phyloP scores from a whole-genome alignment of 305 asterid genomes.

The Solanum hybrid region DNA sequence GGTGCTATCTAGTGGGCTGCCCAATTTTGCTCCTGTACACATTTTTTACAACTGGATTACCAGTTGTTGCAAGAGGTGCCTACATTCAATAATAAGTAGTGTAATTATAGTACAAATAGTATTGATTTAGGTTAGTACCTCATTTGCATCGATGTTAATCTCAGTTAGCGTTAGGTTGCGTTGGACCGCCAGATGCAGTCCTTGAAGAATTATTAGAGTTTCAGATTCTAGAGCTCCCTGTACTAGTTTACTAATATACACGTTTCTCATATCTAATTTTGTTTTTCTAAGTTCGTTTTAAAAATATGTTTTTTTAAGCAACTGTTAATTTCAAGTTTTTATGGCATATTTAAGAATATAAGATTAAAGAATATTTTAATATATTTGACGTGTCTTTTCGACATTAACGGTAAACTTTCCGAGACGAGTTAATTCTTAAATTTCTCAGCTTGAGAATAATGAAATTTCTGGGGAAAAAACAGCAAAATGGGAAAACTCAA shows the following conservation, averaged over 20 bases:
- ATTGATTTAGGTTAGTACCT: not conserved
- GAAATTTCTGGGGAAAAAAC: no score
- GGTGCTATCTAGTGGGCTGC: not conserved
- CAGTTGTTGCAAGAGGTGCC: not conserved
- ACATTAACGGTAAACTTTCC: not conserved
- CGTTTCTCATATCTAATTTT: not conserved
- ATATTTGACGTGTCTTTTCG: no score
- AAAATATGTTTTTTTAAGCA: no score
- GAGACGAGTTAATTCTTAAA: not conserved
- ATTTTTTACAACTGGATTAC: not conserved
- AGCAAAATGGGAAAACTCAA: no score
- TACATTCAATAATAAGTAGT: not conserved
- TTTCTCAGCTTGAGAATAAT: no score
- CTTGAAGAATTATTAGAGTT: not conserved
- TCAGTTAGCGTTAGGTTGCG: not conserved
- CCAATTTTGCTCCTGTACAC: not conserved
- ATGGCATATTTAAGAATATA: not conserved
- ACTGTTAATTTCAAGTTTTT: no score
- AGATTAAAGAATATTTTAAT: no score
- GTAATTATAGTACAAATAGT: not conserved
- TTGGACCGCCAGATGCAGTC: not conserved
- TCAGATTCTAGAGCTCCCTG: not conserved
- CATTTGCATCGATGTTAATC: not conserved
- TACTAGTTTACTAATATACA: not conserved
- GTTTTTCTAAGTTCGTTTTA: no score